Conservation (phyloP, 1,284 basidiomycete species). For the Mycena citricolor region DNA sequence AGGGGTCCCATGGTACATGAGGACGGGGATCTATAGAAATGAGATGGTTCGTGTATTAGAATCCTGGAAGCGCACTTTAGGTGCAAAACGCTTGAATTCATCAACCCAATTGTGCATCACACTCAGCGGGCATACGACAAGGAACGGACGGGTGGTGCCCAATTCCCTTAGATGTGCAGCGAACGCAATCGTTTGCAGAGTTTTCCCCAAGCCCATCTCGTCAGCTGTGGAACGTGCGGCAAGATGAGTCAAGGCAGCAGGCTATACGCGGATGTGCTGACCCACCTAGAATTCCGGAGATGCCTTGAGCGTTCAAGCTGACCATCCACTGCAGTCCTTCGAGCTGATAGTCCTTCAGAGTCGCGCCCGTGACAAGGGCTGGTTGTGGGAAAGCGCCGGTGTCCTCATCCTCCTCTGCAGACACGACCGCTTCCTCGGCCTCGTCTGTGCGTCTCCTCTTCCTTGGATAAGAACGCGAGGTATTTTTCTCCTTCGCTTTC, state of each 20-base stretch:
- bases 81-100: conserved; percentile 86
- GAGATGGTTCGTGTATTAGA: too few relatives aligned
- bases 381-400: too few relatives aligned
- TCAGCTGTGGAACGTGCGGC: conserved; percentile 59
- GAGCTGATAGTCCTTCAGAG: conserved; percentile 87
- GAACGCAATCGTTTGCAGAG: conserved; percentile 91
- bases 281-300: conserved; percentile 88
- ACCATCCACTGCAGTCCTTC: conserved; percentile 98
- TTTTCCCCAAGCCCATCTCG: conserved; percentile 95
- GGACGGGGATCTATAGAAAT: conserved; percentile 69
- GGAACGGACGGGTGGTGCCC: conserved; percentile 75
- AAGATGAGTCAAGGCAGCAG: not conserved
- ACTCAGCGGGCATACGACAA: conserved; percentile 90
- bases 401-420: not conserved
- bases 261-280: conserved; percentile 16
- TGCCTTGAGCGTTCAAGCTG: conserved; percentile 88
- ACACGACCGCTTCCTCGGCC: not conserved
- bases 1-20: conserved; percentile 88
- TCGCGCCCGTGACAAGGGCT: conserved; percentile 79
- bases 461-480: not conserved
- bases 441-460: conserved; percentile 2
- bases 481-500: not conserved
- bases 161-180: conserved; percentile 84
- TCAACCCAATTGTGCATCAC: conserved; percentile 91
- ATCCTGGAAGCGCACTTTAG: conserved; percentile 59